Evolutionary conservation across 2,329 filamentous ascomycete genomes (phyloP).

Genomic region (Nakataea oryzae): DNA sequence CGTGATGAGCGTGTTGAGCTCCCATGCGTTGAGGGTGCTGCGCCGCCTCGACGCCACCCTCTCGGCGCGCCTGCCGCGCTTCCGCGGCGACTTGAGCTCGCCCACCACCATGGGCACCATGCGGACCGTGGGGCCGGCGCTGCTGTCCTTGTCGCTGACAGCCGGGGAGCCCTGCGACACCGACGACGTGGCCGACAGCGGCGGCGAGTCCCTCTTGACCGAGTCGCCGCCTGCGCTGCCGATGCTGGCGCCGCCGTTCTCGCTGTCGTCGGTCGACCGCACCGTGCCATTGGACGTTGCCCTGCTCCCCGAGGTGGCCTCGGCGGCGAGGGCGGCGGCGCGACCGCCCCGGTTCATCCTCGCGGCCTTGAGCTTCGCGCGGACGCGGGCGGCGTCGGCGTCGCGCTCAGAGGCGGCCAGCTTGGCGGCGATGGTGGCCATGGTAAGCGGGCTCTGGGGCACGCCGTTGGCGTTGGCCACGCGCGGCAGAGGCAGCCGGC

Average conservation of each 20-base stretch:
- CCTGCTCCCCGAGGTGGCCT: constrained; percentile 6
- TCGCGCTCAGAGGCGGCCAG: constrained; percentile 53
- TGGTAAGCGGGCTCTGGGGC: constrained; percentile 47
- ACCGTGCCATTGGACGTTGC: constrained; percentile 13
- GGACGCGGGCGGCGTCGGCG: constrained; percentile 51
- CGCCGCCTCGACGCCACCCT: constrained; percentile 53
- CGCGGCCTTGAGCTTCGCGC: constrained; percentile 51
- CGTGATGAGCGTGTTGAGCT: constrained; percentile 55
- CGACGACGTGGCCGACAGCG: constrained; percentile 1
- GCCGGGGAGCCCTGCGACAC: background rate
- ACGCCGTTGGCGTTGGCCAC: constrained; percentile 20
- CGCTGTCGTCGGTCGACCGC: constrained; percentile 14
- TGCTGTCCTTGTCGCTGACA: background rate
- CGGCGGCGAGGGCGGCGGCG: constrained; percentile 10
- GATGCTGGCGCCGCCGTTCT: constrained; percentile 1
- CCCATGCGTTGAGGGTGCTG: constrained; percentile 66
- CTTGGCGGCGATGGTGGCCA: constrained; percentile 53
- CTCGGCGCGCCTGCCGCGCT: constrained; percentile 40
- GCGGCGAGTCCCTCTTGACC: constrained; percentile 5
- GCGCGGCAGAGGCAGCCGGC: constrained; percentile 23
- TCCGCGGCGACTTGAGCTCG: constrained; percentile 27
- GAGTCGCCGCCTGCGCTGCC: constrained; percentile 3
- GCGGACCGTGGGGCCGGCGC: constrained; percentile 1
- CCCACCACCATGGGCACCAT: background rate
- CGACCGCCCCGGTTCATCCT: constrained; percentile 21